These are phyloP conservation scores for Oryza longistaminata DNA, from an alignment of 176 grass and related monocot genomes.

Conservation along the genomic window DNA sequence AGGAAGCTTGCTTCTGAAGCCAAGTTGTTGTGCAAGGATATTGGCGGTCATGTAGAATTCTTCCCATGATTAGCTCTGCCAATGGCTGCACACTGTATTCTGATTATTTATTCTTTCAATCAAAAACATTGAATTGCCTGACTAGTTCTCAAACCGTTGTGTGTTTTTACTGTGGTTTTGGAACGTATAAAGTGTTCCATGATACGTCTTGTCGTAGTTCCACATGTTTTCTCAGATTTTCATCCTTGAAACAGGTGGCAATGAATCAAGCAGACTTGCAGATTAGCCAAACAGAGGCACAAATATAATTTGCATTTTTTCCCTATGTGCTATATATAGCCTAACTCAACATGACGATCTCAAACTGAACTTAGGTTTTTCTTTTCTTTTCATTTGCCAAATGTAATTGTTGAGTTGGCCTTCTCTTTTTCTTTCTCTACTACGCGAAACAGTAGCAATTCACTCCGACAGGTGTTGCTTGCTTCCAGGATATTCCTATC, in stretches of 20 bases:
- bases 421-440: constrained; percentile 12
- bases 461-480: constrained; percentile 25
- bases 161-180: background rate
- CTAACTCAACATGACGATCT: background rate
- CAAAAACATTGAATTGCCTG: constrained; percentile 2
- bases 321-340: background rate
- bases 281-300: background rate
- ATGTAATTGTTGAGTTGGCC: background rate
- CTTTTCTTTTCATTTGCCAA: background rate
- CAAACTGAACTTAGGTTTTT: background rate
- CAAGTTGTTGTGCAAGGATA: constrained; percentile 83
- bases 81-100: constrained; percentile 33
- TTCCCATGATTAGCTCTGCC: constrained; percentile 58
- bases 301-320: background rate
- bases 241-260: constrained; percentile 11
- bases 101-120: constrained; percentile 46
- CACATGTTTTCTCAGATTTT: background rate
- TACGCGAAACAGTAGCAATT: constrained; percentile 17
- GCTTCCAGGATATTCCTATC: constrained; percentile 17
- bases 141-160: background rate
- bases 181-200: background rate
- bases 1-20: constrained; percentile 76
- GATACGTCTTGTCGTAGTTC: background rate
- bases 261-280: background rate
- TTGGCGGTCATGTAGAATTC: constrained; percentile 92